These are phyloP conservation scores for Fusarium agapanthi DNA, from an alignment of 2,329 filamentous ascomycete genomes.

Conservation along the genomic window DNA sequence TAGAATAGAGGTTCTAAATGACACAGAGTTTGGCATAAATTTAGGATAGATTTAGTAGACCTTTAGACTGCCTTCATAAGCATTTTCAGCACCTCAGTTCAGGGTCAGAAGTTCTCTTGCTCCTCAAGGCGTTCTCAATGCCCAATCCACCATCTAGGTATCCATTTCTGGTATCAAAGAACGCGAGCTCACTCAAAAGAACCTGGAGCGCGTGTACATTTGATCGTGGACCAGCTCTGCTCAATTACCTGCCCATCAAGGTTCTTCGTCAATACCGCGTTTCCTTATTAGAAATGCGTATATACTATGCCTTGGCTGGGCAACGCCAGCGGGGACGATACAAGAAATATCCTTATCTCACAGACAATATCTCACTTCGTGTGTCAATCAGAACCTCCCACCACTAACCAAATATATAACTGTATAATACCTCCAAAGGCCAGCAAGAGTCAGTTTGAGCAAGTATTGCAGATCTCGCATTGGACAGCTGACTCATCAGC, in stretches of 20 bases:
- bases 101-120: background rate
- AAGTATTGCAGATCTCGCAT: background rate
- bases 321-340: too few species aligned
- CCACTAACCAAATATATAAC: background rate
- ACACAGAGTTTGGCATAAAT: background rate
- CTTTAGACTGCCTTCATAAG: background rate
- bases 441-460: background rate
- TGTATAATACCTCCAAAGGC: background rate
- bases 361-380: background rate
- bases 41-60: too few species aligned
- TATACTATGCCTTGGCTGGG: background rate
- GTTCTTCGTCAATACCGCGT: background rate
- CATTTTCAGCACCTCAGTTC: background rate
- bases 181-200: background rate
- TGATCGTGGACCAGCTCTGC: background rate
- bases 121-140: background rate
- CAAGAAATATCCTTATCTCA: background rate
- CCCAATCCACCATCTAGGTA: background rate
- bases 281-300: background rate
- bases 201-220: background rate
- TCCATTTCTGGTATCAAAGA: background rate
- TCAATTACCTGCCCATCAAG: conserved; percentile 3
- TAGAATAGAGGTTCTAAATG: too few species aligned
- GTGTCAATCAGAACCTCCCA: background rate
- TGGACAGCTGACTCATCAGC: conserved; percentile 28